These are phyloP conservation scores for Rhododendron molle DNA, from an alignment of 148 eudicot genomes.

Conservation along the genomic window DNA sequence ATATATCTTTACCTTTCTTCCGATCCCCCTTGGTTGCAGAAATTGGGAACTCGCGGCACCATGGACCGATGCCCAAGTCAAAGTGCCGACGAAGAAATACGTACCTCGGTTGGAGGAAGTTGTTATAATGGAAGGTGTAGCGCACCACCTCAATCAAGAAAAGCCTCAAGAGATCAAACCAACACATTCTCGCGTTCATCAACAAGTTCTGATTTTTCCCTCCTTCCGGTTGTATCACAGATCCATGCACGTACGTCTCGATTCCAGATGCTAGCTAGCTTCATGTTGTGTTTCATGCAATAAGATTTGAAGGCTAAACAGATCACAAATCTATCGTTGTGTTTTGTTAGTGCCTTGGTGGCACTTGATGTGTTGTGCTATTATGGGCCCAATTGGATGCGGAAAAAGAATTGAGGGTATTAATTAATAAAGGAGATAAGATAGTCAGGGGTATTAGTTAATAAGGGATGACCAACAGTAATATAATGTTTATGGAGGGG, in stretches of 20 bases:
- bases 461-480: too few species aligned
- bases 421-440: too few species aligned
- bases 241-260: neutral
- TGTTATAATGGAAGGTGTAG: too few species aligned
- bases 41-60: conserved; percentile 41
- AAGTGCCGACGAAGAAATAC: conserved; percentile 40
- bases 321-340: neutral
- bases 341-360: too few species aligned
- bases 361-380: too few species aligned
- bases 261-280: too few species aligned
- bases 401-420: too few species aligned
- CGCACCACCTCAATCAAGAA: conserved; percentile 28
- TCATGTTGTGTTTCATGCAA: neutral
- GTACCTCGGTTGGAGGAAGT: too few species aligned
- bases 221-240: neutral
- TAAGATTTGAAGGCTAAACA: neutral
- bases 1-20: neutral
- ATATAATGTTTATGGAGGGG: too few species aligned
- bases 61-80: conserved; percentile 33
- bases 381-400: too few species aligned
- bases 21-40: conserved; percentile 13
- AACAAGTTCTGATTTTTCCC: neutral
- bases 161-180: conserved; percentile 28
- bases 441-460: too few species aligned
- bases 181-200: conserved; percentile 30